Base-by-base conservation (phyloP, 176 grass and related monocot species). In the Carex pumila region DNA sequence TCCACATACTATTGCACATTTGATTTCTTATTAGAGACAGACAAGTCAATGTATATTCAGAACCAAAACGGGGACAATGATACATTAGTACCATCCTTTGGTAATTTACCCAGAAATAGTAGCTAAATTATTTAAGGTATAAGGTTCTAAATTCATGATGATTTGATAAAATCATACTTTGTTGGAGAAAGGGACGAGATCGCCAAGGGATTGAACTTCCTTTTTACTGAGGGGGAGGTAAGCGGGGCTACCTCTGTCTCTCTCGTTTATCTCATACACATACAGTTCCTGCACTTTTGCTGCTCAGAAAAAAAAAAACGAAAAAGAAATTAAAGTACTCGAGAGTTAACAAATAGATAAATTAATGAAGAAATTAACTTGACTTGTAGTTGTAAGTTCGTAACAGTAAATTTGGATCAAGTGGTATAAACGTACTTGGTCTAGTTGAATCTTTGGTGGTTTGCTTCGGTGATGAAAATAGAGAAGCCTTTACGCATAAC, bases 161-260 rank as follows among this genome's bases (percentile, higher is more conserved):
- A 8, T 74, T 4, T 52, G 71, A 74, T 69, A 69, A 47, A 84
- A 49, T 18, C 45, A 3, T 70, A 92, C 93, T 81, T 95, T 95
- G 82, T 95, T 95, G 31, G 89, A 90, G 89, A 95, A 95, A 84
- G 93, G 91, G 68, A 95, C 93, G 82, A 95, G 93, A 86, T 95
- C 93, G 68, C 93, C 93, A 17, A 95, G 93, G 60, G 93, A 89
- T 81, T 95, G 92, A n/a, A 36, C 82, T 86, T 95, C 86, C 85
- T 92, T 92, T 72, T 84, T 45, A 85, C 88, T 89, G 66, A 95
- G 90, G 29, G 85, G 89, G 13, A 95, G 87, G 79, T 92, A 95
- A 0, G 93, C 90, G 0, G 93, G 93, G 87, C 93, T 95, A 59
- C 85, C 88, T 50, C 90, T 89, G 79, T 95, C 93, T 3, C 85